A percentile compares a stretch with the other conserved stretches of the same genome.
phyloP scores from a whole-genome alignment of 495 filamentous ascomycete species.

The Podospora australis region DNA sequence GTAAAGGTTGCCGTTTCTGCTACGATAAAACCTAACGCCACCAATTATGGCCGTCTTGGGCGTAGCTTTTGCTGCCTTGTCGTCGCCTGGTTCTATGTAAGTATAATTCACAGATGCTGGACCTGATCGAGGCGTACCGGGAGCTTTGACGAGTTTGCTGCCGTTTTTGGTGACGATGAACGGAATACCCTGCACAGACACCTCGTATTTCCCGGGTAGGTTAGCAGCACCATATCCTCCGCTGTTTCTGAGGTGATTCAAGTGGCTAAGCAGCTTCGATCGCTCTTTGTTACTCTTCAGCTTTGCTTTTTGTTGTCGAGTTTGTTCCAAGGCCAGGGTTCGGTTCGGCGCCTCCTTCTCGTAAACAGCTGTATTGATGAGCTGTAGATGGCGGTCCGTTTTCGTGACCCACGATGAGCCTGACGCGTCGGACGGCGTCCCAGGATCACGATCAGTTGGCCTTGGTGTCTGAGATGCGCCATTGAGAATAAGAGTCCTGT shows the following conservation, averaged over 20 bases:
- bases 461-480: constrained; percentile 20
- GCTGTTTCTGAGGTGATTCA: constrained; percentile 33
- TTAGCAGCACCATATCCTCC: constrained; percentile 30
- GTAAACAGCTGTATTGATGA: constrained; percentile 81
- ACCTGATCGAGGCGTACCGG: constrained; percentile 46
- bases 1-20: constrained; percentile 86
- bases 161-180: constrained; percentile 73
- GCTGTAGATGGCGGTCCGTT: constrained; percentile 76
- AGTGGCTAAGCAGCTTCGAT: constrained; percentile 44
- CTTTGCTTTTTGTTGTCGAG: constrained; percentile 52
- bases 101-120: constrained; percentile 21
- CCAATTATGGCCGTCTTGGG: constrained; percentile 73
- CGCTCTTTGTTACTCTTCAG: constrained; percentile 60
- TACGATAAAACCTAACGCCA: constrained; percentile 81
- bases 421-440: constrained; percentile 30
- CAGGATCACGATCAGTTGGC: constrained; percentile 21
- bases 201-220: constrained; percentile 48
- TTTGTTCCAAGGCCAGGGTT: constrained; percentile 67
- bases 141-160: constrained; percentile 73
- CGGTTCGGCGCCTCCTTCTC: constrained; percentile 68
- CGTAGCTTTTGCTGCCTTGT: constrained; percentile 59
- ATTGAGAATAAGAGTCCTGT: constrained; percentile 71
- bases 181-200: constrained; percentile 66
- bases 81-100: constrained; percentile 52
- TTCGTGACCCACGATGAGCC: constrained; percentile 66